A percentile compares a stretch with the other conserved stretches of the same genome.
Conservation (phyloP, 495 filamentous ascomycete genomes). For the Amphirosellinia nigrospora region DNA sequence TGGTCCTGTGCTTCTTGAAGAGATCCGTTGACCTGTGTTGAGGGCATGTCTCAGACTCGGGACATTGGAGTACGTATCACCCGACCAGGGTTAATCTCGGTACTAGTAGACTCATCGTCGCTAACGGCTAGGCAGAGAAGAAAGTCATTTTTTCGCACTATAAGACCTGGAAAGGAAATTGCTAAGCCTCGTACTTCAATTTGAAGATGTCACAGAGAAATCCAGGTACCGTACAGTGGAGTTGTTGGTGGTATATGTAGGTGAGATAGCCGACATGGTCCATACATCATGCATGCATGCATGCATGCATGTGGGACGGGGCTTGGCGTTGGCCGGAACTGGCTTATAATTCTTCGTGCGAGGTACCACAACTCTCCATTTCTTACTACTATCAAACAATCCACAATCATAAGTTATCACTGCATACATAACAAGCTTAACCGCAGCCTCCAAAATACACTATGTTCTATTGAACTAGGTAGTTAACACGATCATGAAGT, state of each 20-base stretch:
- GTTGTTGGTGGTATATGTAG: neutral
- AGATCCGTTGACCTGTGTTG: slow-evolving; percentile 17
- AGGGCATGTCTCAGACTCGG: slow-evolving; percentile 10
- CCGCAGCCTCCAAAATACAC: too few species aligned
- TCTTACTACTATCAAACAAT: neutral
- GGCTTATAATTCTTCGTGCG: neutral
- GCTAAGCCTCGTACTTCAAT: neutral
- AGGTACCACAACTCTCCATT: neutral
- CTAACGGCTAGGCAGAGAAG: neutral
- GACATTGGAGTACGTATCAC: slow-evolving; percentile 3
- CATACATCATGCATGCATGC: slow-evolving; percentile 10
- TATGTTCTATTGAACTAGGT: neutral
- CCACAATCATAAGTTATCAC: neutral
- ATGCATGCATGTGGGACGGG: neutral
- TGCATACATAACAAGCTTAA: neutral
- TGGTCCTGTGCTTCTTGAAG: slow-evolving; percentile 11
- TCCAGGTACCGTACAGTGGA: neutral
- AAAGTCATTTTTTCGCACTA: neutral
- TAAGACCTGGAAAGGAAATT: neutral
- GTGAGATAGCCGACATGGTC: slow-evolving; percentile 12
- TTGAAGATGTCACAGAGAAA: neutral
- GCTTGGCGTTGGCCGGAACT: neutral
- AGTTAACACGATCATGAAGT: neutral
- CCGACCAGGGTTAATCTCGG: slow-evolving; percentile 9
- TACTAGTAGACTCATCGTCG: neutral